A percentile compares a stretch with the other conserved stretches of the same genome.
phyloP scores from a whole-genome alignment of 2,329 filamentous ascomycete species.

The Amauroascus niger region DNA sequence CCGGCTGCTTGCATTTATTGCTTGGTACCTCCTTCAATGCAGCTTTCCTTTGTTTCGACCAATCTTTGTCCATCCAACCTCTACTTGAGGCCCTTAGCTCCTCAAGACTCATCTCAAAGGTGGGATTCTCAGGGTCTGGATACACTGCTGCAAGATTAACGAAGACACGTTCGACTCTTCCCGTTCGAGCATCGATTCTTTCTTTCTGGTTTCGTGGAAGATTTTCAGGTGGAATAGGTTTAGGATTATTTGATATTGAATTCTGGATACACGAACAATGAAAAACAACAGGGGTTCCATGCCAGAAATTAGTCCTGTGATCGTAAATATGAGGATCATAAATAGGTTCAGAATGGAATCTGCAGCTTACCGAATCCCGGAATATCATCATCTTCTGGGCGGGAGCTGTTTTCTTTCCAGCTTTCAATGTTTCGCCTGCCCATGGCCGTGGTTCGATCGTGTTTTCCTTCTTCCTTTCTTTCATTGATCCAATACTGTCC shows the following conservation, averaged over 20 bases:
- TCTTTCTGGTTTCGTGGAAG: constrained; percentile 67
- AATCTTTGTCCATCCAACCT: constrained; percentile 54
- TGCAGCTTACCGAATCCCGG: constrained; percentile 80
- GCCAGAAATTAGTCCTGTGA: constrained; percentile 84
- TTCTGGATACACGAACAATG: constrained; percentile 45
- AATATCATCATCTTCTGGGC: constrained; percentile 82
- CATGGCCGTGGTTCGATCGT: constrained; percentile 74
- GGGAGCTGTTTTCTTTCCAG: constrained; percentile 67
- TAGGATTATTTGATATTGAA: constrained; percentile 33
- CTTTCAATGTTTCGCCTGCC: constrained; percentile 83
- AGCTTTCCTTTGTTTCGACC: constrained; percentile 34
- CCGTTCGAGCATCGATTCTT: constrained; percentile 69
- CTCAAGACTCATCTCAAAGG: constrained; percentile 78
- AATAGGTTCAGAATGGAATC: constrained; percentile 28
- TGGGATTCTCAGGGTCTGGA: constrained; percentile 60
- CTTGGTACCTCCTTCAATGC: constrained; percentile 49
- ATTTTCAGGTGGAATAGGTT: constrained; percentile 41
- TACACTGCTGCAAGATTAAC: constrained; percentile 81
- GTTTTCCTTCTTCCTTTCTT: constrained; percentile 92
- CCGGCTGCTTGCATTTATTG: constrained; percentile 24
- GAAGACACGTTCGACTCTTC: constrained; percentile 75
- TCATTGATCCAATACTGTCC: constrained; percentile 81
- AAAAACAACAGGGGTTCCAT: constrained; percentile 28
- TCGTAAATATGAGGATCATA: constrained; percentile 62
- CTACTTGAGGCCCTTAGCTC: constrained; percentile 72